Base-by-base conservation (phyloP, 2,329 filamentous ascomycete species). In the Scedosporium aurantiacum region DNA sequence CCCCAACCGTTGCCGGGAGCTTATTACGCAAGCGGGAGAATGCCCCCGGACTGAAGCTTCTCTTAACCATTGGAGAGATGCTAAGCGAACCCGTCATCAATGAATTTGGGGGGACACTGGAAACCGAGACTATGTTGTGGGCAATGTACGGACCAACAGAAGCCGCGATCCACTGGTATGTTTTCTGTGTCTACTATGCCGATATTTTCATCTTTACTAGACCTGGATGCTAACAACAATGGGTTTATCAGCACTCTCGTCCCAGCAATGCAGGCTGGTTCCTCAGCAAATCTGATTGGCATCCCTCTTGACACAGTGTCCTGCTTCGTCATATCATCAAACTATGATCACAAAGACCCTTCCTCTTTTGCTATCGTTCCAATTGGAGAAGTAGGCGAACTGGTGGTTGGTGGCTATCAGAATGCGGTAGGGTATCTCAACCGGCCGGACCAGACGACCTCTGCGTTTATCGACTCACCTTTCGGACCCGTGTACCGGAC, bases 141-240 rank as follows among this genome's bases (percentile, higher is more conserved):
- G 92, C 87, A 40, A 96, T 96, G 91, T 97, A 97, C 69, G 92
- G 92, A 0, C 92, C 92, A 1, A 97, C 92, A 0, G 92, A 97
- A 74, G 90, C 90, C 6, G 85, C 91, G 0, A 96, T 97, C 62
- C 92, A 97, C 70, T 97, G 82, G 80, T 81, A 68, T 72, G 75
- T 65, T 2, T 16, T 23, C 21, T 27, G 7, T 45, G 12, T 45
- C 12, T 18, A 5, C 21, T 14, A 2, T 4, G 4, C 21, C 32
- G 14, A 57, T 28, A 59, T 12, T 5, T 1, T 21, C 7, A 40
- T 23, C 25, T 27, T 23, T 2, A 25, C 40, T n/a, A n/a, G 1
- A 12, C 10, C 41, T 3, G 25, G 21, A 32, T 16, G 28, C n/a
- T 55, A 43, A 25, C 3, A 14, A 25, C 1, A 12, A 28, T 32